Conservation (phyloP, 306 rosid genomes). For the Prunus padus region DNA sequence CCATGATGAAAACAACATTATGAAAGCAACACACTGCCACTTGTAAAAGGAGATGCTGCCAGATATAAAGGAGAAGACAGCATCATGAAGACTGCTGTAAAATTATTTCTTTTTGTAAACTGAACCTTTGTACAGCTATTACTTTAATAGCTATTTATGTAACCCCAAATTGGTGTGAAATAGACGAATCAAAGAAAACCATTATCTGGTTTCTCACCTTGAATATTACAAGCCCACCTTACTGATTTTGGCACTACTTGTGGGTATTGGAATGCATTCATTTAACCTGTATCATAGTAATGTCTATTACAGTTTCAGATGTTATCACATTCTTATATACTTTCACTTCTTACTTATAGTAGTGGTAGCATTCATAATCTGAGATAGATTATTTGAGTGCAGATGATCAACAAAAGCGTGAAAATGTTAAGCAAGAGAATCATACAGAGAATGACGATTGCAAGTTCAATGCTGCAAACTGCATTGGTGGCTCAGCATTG, state of each 20-base stretch:
- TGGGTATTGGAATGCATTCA: background rate
- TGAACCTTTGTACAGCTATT: too few species aligned
- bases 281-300: background rate
- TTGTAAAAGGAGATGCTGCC: too few species aligned
- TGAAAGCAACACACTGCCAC: too few species aligned
- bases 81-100: too few species aligned
- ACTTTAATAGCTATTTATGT: too few species aligned
- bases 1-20: too few species aligned
- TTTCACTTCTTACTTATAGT: background rate
- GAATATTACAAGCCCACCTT: background rate
- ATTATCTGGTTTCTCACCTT: too few species aligned
- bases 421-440: background rate
- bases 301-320: background rate
- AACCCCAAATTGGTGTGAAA: too few species aligned
- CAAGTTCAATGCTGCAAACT: background rate
- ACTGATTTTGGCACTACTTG: background rate
- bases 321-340: background rate
- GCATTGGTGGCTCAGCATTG: background rate
- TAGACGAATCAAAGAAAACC: too few species aligned
- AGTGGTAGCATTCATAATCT: background rate
- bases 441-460: background rate
- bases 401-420: slow-evolving; percentile 6
- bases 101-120: too few species aligned
- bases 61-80: too few species aligned
- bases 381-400: background rate